Evolutionary conservation across 2,329 filamentous ascomycete genomes (phyloP).

Genomic region (Cladosporium phlei): DNA sequence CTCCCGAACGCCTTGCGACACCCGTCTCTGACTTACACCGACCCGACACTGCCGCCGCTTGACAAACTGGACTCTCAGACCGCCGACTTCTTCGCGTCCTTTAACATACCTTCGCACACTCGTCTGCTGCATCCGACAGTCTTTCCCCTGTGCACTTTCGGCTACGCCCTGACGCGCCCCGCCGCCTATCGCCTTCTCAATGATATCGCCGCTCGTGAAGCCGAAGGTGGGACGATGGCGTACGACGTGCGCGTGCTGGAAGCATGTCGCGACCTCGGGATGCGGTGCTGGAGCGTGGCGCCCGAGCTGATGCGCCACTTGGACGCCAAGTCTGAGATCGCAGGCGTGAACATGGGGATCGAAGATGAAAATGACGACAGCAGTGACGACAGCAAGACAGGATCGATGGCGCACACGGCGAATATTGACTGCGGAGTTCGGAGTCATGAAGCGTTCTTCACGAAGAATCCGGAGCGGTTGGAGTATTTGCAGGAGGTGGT

Average conservation of each 20-base stretch:
- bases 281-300: slow-evolving; percentile 34
- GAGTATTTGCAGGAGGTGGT: slow-evolving; percentile 35
- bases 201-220: slow-evolving; percentile 33
- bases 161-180: slow-evolving; percentile 39
- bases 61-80: slow-evolving; percentile 37
- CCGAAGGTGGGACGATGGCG: slow-evolving; percentile 29
- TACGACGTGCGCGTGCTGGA: slow-evolving; percentile 39
- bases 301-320: slow-evolving; percentile 40
- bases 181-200: slow-evolving; percentile 31
- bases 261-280: slow-evolving; percentile 34
- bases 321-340: slow-evolving; percentile 35
- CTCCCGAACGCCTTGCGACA: slow-evolving; percentile 30
- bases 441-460: slow-evolving; percentile 18
- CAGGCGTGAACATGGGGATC: slow-evolving; percentile 23
- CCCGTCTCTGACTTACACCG: slow-evolving; percentile 29
- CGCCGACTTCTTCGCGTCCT: slow-evolving; percentile 31
- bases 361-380: slow-evolving; percentile 2
- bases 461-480: slow-evolving; percentile 29
- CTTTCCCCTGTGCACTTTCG: slow-evolving; percentile 43
- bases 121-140: slow-evolving; percentile 39
- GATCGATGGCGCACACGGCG: slow-evolving; percentile 17
- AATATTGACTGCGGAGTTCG: slow-evolving; percentile 37
- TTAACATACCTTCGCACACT: slow-evolving; percentile 34
- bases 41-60: slow-evolving; percentile 34
- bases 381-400: slow-evolving; percentile 4